Evolutionary conservation across 73 alveolate genomes (phyloP).

Genomic region (Paramecium pentaurelia): DNA sequence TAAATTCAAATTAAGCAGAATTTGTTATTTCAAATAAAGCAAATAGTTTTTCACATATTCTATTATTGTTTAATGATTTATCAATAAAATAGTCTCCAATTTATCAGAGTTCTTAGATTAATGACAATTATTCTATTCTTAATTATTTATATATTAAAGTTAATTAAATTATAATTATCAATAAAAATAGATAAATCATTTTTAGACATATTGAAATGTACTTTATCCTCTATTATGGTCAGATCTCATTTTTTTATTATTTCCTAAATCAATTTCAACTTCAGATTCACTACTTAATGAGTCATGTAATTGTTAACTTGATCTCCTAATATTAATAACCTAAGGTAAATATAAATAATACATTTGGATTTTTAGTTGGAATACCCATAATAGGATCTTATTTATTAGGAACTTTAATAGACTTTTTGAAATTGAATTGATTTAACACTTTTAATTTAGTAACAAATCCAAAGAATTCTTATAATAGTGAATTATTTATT

Average conservation of each 20-base stretch:
- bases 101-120: not conserved
- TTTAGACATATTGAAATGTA: not conserved
- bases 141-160: not conserved
- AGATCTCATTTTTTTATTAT: not conserved
- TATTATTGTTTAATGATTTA: not conserved
- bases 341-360: not conserved
- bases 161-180: not conserved
- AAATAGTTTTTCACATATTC: not conserved
- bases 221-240: not conserved
- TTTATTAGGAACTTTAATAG: constrained; percentile 33
- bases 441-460: constrained; percentile 17
- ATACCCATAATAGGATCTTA: constrained; percentile 40
- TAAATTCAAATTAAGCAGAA: not conserved
- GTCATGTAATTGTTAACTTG: not conserved
- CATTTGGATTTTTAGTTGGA: constrained; percentile 27
- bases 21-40: not conserved
- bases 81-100: not conserved
- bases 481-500: not conserved
- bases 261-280: not conserved
- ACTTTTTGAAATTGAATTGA: not conserved
- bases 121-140: not conserved
- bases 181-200: not conserved
- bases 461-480: constrained; percentile 3
- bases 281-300: not conserved
- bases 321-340: not conserved